These are phyloP conservation scores for Kalmanozyma brasiliensis DNA, from an alignment of 1,284 basidiomycete genomes.

Conservation along the genomic window DNA sequence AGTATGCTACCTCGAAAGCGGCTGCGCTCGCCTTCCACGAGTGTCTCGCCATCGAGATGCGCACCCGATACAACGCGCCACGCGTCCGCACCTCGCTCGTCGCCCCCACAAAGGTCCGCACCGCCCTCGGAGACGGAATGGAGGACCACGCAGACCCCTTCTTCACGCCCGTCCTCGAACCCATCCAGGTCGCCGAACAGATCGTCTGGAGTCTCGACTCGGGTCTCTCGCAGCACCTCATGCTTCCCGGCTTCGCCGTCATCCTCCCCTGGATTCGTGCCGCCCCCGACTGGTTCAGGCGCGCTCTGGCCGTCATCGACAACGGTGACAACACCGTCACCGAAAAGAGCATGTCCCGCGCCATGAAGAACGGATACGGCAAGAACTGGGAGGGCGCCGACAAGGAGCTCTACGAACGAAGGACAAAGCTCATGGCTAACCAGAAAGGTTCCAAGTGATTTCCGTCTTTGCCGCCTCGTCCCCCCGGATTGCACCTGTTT, in stretches of 20 bases:
- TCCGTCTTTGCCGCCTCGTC: background rate
- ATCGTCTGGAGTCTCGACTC: slow-evolving; percentile 58
- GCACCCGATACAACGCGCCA: slow-evolving; percentile 57
- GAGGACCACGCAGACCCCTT: slow-evolving; percentile 62
- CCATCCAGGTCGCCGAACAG: slow-evolving; percentile 57
- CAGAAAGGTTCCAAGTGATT: slow-evolving; percentile 15
- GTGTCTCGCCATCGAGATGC: slow-evolving; percentile 60
- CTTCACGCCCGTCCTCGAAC: slow-evolving; percentile 62
- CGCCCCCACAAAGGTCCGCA: slow-evolving; percentile 65
- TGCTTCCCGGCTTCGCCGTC: slow-evolving; percentile 55
- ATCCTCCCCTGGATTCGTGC: slow-evolving; percentile 57
- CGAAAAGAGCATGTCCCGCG: slow-evolving; percentile 51
- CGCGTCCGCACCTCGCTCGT: slow-evolving; percentile 62
- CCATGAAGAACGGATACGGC: slow-evolving; percentile 61
- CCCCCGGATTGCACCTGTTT: background rate
- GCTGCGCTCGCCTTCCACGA: slow-evolving; percentile 66
- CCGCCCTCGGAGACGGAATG: slow-evolving; percentile 63
- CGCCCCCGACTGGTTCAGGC: slow-evolving; percentile 60
- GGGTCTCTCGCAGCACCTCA: slow-evolving; percentile 59
- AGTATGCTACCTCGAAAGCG: slow-evolving; percentile 63
- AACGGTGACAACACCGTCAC: slow-evolving; percentile 62
- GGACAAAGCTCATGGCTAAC: slow-evolving; percentile 18
- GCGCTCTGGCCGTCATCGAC: slow-evolving; percentile 54
- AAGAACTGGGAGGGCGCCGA: slow-evolving; percentile 53
- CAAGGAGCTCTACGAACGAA: slow-evolving; percentile 47